Base-by-base conservation (phyloP, 345 rosid genomes). In the Brassica cretica region DNA sequence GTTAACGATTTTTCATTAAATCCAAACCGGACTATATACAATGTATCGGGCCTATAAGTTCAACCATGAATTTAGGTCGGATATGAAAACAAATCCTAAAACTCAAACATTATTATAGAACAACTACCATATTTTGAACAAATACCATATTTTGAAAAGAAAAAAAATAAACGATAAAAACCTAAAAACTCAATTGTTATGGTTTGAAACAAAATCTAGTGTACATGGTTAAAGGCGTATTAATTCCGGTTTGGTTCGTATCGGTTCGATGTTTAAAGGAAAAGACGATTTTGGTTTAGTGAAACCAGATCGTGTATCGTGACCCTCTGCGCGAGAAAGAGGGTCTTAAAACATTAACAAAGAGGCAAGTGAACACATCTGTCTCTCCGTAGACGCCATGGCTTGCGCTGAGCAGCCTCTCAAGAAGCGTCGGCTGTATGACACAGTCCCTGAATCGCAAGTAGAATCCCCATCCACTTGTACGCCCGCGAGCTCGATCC, bases 361-460 rank as follows among this genome's bases (percentile, higher is more conserved):
- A 67, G 19, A 66, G 77, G 37, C 19, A 19, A 29, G 67, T 55
- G 27, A 30, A 39, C 35, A 12, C 44, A 76, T 39, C 62, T 11
- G 65, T 65, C 71, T 39, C 62, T 7, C 72, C 30, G 61, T 74
- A 71, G 27, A 64, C 79, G 75, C 75, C 78, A 89, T 87, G 93
- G 84, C 88, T 68, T 79, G 91, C 70, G 83, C 91, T 27, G 95
- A 91, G 85, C 98, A 94, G 85, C 98, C 98, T 2, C 88, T 92
- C 19, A 94, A 94, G 87, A 94, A 94, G 86, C 86, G 98, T 69
- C 89, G 82, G 84, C 84, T 94, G 18, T 89, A 83, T 82, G 94
- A 91, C 64, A 64, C 84, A 70, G 61, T 70, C 79, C 60, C 76
- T 25, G 76, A 77, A 35, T 84, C 80, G 32, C 71, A 37, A 12